Conservation (phyloP, 305 asterid genomes). For the Fraxinus ornus region DNA sequence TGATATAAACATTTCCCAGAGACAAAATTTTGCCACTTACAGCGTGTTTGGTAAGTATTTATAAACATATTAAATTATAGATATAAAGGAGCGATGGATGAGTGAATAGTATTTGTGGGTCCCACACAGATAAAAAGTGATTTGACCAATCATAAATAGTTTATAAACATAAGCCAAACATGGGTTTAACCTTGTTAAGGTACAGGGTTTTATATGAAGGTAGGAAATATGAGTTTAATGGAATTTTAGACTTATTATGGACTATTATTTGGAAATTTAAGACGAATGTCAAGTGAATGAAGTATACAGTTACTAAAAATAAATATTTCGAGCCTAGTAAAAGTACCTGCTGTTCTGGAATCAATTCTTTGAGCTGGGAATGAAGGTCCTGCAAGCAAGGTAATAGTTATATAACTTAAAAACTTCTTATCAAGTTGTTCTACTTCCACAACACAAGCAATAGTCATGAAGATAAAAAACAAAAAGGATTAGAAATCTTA, state of each 20-base stretch:
- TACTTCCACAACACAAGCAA: conserved; percentile 13
- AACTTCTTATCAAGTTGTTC: conserved; percentile 10
- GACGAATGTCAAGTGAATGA: not conserved
- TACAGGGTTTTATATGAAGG: not conserved
- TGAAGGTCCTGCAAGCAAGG: conserved; percentile 54
- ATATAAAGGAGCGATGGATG: not conserved
- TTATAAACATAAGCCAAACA: not conserved
- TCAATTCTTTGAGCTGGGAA: conserved; percentile 78
- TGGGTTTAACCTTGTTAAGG: not conserved
- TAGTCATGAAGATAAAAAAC: conserved; percentile 3
- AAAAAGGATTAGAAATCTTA: conserved; percentile 12
- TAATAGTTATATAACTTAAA: conserved; percentile 12
- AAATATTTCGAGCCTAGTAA: not conserved
- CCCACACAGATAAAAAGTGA: not conserved
- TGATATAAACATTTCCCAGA: not conserved
- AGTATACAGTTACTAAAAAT: not conserved
- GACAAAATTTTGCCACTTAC: not conserved
- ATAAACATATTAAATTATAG: not conserved
- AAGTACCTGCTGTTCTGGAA: conserved; percentile 80
- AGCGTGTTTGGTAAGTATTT: not conserved
- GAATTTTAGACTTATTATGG: not conserved
- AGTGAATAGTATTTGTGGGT: not conserved
- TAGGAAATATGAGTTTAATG: not conserved
- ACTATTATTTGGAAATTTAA: not conserved
- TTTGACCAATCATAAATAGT: not conserved